Evolutionary conservation across 495 filamentous ascomycete genomes (phyloP).

Genomic region (Amniculicola lignicola): DNA sequence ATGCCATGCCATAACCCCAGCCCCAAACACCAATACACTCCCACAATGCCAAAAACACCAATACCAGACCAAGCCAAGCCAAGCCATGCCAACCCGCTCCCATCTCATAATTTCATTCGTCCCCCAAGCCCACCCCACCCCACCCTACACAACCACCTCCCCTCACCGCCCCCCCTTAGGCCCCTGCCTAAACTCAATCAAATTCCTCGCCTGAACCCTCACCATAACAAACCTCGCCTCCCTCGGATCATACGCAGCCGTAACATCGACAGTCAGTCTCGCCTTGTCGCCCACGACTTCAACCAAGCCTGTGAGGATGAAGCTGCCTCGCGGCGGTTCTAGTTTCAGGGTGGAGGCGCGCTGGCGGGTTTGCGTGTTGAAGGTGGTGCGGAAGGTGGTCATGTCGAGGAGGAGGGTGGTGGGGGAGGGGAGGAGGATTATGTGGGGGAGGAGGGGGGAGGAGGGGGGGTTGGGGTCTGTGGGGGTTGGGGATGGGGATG

Average conservation of each 20-base stretch:
- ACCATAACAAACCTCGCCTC: conserved; percentile 25
- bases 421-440: conserved; percentile 15
- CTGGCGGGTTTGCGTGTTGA: conserved; percentile 46
- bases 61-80: no score
- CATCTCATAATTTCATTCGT: no score
- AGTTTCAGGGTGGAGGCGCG: neutral
- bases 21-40: no score
- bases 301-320: conserved; percentile 63
- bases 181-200: conserved; percentile 34
- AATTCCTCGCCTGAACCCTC: conserved; percentile 29
- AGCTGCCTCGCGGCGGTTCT: conserved; percentile 60
- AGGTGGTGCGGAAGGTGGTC: conserved; percentile 54
- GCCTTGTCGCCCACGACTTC: conserved; percentile 59
- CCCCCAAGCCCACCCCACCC: no score
- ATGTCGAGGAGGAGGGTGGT: conserved; percentile 34
- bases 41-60: no score
- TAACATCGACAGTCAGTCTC: conserved; percentile 56
- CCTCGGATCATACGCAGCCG: conserved; percentile 59
- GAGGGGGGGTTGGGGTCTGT: neutral
- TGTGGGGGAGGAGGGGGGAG: neutral
- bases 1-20: no score
- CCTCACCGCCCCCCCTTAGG: conserved; percentile 39
- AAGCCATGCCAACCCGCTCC: no score
- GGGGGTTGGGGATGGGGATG: conserved; percentile 2
- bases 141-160: neutral